Evolutionary conservation across 1,284 basidiomycete genomes (phyloP).

Genomic region (Volvariella volvacea): DNA sequence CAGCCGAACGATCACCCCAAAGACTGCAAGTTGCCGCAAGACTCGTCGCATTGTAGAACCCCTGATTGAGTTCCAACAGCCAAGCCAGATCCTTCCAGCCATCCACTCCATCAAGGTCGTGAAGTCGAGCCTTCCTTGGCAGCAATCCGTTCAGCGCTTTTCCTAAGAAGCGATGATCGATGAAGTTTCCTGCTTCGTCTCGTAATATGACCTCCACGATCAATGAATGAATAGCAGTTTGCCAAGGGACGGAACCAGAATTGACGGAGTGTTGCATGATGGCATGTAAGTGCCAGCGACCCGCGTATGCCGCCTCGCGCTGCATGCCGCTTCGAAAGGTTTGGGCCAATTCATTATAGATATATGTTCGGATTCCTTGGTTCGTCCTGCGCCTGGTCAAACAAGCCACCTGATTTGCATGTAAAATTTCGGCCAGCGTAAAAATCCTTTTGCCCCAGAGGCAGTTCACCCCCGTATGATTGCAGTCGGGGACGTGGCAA

Average conservation of each 20-base stretch:
- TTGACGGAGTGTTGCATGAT: conserved; percentile 16
- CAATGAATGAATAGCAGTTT: conserved; percentile 18
- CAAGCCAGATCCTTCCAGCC: conserved; percentile 20
- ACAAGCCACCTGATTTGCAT: conserved; percentile 11
- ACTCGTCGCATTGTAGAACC: conserved; percentile 18
- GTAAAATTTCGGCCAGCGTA: conserved; percentile 18
- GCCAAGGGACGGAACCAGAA: conserved; percentile 16
- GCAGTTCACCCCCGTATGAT: conserved; percentile 15
- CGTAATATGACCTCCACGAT: conserved; percentile 19
- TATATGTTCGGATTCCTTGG: neutral
- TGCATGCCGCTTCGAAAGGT: conserved; percentile 14
- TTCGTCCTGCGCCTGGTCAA: conserved; percentile 9
- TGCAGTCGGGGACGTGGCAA: conserved; percentile 15
- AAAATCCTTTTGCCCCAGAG: conserved; percentile 16
- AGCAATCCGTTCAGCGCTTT: conserved; percentile 19
- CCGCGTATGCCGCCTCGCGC: conserved; percentile 10
- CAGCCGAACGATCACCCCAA: conserved; percentile 3
- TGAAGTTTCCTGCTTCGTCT: conserved; percentile 11
- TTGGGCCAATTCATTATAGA: conserved; percentile 6
- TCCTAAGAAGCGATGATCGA: conserved; percentile 14
- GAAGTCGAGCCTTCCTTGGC: conserved; percentile 15
- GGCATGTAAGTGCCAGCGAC: conserved; percentile 18
- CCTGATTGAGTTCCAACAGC: conserved; percentile 20
- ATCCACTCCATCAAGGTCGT: conserved; percentile 13
- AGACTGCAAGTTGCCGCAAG: conserved; percentile 16